A percentile compares a stretch with the other conserved stretches of the same genome.
Conservation (phyloP, 805 yeast genomes). For the Starmera quercuum region DNA sequence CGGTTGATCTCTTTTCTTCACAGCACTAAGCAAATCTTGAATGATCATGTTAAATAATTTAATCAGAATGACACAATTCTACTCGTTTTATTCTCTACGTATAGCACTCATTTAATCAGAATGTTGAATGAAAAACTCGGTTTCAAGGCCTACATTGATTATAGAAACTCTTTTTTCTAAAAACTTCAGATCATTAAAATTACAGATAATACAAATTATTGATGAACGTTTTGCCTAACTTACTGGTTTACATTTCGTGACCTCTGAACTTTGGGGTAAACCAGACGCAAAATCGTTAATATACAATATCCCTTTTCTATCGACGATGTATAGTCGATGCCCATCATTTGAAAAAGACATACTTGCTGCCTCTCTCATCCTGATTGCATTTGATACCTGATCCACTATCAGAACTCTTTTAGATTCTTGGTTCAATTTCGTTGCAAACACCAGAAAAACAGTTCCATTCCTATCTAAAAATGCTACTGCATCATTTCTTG, state of each 20-base stretch:
- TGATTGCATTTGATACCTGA: constrained; percentile 69
- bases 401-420: constrained; percentile 49
- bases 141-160: too few relatives aligned
- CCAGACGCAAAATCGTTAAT: constrained; percentile 89
- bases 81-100: too few relatives aligned
- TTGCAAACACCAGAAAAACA: constrained; percentile 60
- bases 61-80: too few relatives aligned
- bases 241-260: constrained; percentile 58
- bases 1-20: too few relatives aligned
- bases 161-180: too few relatives aligned
- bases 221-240: too few relatives aligned
- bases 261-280: constrained; percentile 59
- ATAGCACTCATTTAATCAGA: too few relatives aligned
- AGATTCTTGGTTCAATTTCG: constrained; percentile 48
- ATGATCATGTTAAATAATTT: too few relatives aligned
- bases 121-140: too few relatives aligned
- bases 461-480: constrained; percentile 73
- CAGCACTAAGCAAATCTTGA: too few relatives aligned
- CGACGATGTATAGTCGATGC: constrained; percentile 66
- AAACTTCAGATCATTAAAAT: too few relatives aligned
- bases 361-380: constrained; percentile 72
- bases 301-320: constrained; percentile 71
- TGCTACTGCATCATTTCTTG: constrained; percentile 81
- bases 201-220: too few relatives aligned
- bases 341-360: constrained; percentile 75